Percentiles rank a stretch among this genome's conserved stretches.
These are phyloP conservation scores for Penicillium samsonianum DNA, from an alignment of 495 filamentous ascomycete species.

Conservation along the genomic window DNA sequence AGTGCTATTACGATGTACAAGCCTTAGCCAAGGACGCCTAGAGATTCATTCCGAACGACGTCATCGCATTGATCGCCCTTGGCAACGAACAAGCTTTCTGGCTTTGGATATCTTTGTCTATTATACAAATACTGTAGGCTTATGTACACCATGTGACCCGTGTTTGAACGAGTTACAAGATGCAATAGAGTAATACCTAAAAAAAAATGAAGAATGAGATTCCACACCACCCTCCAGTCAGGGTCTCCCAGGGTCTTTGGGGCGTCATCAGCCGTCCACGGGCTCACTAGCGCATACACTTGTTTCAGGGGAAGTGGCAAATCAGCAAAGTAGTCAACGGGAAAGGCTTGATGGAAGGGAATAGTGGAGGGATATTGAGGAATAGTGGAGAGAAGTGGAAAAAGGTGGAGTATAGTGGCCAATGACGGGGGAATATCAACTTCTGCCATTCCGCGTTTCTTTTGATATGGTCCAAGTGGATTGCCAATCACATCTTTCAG, in stretches of 20 bases:
- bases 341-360: neutral
- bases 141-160: neutral
- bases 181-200: no score
- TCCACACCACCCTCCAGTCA: slow-evolving; percentile 6
- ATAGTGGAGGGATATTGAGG: no score
- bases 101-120: neutral
- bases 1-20: neutral
- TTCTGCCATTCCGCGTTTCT: neutral
- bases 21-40: slow-evolving; percentile 3
- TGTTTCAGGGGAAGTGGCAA: slow-evolving; percentile 16
- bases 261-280: neutral
- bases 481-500: slow-evolving; percentile 1
- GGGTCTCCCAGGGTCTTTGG: slow-evolving; percentile 1
- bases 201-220: neutral
- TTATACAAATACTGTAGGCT: neutral
- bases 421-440: slow-evolving; percentile 7
- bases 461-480: neutral
- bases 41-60: neutral
- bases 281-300: slow-evolving; percentile 5
- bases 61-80: neutral
- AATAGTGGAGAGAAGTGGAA: no score
- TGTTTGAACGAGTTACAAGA: neutral
- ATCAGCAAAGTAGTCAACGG: neutral
- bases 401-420: neutral
- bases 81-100: slow-evolving; percentile 2